Conservation (phyloP, 2,329 filamentous ascomycete species). For the Cryphonectria carpinicola region DNA sequence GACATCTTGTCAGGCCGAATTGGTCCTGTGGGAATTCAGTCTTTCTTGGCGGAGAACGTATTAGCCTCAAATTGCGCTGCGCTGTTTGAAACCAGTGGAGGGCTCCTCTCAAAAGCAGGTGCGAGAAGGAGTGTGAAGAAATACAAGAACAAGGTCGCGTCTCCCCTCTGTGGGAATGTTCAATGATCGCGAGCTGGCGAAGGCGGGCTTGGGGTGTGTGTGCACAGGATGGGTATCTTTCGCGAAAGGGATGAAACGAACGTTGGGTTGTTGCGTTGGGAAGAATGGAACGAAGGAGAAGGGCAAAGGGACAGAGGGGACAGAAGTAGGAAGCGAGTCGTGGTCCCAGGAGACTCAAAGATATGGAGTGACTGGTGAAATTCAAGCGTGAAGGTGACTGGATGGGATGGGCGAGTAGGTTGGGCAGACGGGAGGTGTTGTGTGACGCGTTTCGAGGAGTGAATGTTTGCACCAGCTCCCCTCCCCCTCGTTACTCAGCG, state of each 20-base stretch:
- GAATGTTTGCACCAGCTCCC: conserved; percentile 25
- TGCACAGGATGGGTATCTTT: conserved; percentile 8
- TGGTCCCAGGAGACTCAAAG: conserved; percentile 6
- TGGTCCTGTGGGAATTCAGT: conserved; percentile 4
- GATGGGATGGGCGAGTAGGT: conserved; percentile 15
- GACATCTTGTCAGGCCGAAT: conserved; percentile 3
- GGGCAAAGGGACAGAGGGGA: not conserved
- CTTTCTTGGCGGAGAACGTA: conserved; percentile 4
- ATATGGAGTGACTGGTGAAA: conserved; percentile 13
- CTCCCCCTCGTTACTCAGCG: conserved; percentile 21
- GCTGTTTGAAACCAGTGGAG: not conserved
- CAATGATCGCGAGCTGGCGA: conserved; percentile 3
- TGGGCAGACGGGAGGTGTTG: conserved; percentile 26
- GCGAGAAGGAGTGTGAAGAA: not conserved
- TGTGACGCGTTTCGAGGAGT: conserved; percentile 28
- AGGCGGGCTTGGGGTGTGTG: conserved; percentile 10
- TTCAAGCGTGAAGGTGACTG: conserved; percentile 16
- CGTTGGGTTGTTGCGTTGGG: not conserved
- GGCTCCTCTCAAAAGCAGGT: not conserved
- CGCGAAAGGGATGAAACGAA: conserved; percentile 15
- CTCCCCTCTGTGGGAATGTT: not conserved
- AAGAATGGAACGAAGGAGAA: not conserved
- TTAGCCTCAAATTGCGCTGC: conserved; percentile 3
- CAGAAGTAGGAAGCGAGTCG: conserved; percentile 10
- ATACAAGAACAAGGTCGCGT: not conserved